Percentiles rank a stretch among this genome's conserved stretches.
Conservation (phyloP, 306 rosid species). For the Cotoneaster glaucophyllus region DNA sequence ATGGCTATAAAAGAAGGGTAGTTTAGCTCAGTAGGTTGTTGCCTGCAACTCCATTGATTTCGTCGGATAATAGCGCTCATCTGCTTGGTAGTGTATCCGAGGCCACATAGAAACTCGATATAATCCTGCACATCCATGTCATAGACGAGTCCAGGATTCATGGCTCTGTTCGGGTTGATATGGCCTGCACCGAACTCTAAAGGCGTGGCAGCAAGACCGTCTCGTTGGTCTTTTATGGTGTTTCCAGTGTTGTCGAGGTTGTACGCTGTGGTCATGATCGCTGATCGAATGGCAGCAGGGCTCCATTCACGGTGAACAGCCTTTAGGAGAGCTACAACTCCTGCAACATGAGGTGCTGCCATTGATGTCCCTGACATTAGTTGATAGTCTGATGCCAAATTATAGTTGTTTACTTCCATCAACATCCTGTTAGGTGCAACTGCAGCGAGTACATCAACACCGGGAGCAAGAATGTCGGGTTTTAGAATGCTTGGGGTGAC, state of each 20-base stretch:
- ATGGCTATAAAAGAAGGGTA: conserved; percentile 14
- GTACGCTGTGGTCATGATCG: conserved; percentile 21
- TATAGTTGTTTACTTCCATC: not conserved
- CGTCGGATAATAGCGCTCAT: not conserved
- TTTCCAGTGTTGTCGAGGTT: not conserved
- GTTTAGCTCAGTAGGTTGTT: not conserved
- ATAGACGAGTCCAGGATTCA: conserved; percentile 8
- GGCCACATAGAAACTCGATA: conserved; percentile 13
- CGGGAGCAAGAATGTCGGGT: conserved; percentile 11
- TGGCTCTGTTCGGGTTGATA: conserved; percentile 9
- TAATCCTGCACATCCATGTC: conserved; percentile 8
- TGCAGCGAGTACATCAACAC: conserved; percentile 22
- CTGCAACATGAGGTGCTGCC: conserved; percentile 21
- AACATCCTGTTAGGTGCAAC: not conserved
- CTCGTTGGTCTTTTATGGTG: not conserved
- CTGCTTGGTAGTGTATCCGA: not conserved
- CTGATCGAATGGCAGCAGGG: conserved; percentile 15
- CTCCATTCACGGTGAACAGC: conserved; percentile 20
- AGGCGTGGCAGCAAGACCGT: not conserved
- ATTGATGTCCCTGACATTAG: conserved; percentile 13
- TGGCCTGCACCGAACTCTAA: conserved; percentile 6
- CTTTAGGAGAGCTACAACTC: conserved; percentile 12
- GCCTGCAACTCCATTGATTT: not conserved
- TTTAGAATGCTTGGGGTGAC: not conserved
- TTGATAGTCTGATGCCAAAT: not conserved